Evolutionary conservation across 768 basidiomycete species (phyloP).

Genomic region (Termitomyces sp.): DNA sequence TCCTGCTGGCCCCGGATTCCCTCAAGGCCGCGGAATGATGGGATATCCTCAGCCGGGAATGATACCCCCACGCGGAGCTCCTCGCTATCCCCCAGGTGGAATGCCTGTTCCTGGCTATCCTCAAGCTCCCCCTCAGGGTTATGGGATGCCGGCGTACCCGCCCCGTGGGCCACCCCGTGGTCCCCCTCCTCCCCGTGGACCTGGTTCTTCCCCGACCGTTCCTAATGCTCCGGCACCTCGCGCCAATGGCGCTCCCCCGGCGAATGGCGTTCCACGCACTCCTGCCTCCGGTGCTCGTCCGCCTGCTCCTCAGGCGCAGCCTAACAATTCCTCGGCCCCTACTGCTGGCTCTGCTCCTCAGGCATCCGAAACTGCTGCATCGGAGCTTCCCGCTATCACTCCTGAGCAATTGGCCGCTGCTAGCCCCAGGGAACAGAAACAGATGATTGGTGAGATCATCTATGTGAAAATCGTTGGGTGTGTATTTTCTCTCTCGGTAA

Average conservation of each 20-base stretch:
- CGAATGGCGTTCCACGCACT: conserved; percentile 38
- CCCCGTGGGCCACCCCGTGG: conserved; percentile 51
- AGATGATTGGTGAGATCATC: conserved; percentile 95
- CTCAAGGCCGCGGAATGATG: conserved; percentile 74
- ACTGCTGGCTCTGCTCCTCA: conserved; percentile 27
- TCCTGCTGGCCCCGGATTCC: conserved; percentile 75
- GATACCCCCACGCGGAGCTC: conserved; percentile 77
- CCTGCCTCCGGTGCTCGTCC: conserved; percentile 37
- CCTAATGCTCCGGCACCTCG: conserved; percentile 60
- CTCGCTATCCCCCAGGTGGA: conserved; percentile 30
- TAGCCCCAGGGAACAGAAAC: conserved; percentile 90
- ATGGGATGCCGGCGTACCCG: conserved; percentile 65
- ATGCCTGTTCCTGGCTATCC: conserved; percentile 69
- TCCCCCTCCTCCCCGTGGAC: conserved; percentile 59
- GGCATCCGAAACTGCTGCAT: conserved; percentile 32
- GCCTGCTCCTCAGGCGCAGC: conserved; percentile 37
- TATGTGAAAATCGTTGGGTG: conserved; percentile 87
- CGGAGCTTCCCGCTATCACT: conserved; percentile 39
- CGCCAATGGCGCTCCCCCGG: conserved; percentile 52
- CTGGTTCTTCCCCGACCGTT: conserved; percentile 65
- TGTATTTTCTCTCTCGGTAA: conserved; percentile 25
- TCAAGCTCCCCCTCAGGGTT: conserved; percentile 68
- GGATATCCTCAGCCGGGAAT: conserved; percentile 82
- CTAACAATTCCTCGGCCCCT: conserved; percentile 35
- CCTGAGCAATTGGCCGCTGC: conserved; percentile 49